These are phyloP conservation scores for Flammula alnicola DNA, from an alignment of 1,284 basidiomycete species.

Conservation along the genomic window DNA sequence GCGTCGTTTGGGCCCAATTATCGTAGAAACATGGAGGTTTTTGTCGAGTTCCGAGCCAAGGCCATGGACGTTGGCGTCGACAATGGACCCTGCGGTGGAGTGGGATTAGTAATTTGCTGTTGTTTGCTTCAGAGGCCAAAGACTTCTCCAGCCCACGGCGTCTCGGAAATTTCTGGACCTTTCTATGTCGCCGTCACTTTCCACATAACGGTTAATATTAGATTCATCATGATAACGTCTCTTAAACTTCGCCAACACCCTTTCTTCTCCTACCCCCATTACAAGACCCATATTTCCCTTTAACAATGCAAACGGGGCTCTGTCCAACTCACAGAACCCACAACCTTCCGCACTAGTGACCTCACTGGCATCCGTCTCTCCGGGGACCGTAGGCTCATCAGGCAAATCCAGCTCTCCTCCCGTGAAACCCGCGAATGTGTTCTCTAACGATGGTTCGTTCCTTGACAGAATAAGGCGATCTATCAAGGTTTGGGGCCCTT, in stretches of 20 bases:
- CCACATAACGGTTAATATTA: too few species aligned
- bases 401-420: constrained; percentile 13
- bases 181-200: too few species aligned
- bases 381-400: constrained; percentile 1
- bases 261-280: neutral
- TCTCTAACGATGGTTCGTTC: constrained; percentile 64
- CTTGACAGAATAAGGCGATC: constrained; percentile 59
- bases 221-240: too few species aligned
- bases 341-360: too few species aligned
- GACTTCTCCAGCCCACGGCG: neutral
- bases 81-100: neutral
- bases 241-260: neutral
- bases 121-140: neutral
- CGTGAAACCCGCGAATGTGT: constrained; percentile 54
- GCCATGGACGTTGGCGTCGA: too few species aligned
- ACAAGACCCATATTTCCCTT: too few species aligned
- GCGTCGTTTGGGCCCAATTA: neutral
- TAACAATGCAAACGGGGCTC: too few species aligned
- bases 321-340: neutral
- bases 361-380: neutral
- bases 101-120: neutral
- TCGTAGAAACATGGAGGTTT: neutral
- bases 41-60: neutral
- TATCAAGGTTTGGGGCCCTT: constrained; percentile 46
- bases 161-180: constrained; percentile 3